phyloP scores from a whole-genome alignment of 1,139 yeast genomes.

The Yarrowia galli region DNA sequence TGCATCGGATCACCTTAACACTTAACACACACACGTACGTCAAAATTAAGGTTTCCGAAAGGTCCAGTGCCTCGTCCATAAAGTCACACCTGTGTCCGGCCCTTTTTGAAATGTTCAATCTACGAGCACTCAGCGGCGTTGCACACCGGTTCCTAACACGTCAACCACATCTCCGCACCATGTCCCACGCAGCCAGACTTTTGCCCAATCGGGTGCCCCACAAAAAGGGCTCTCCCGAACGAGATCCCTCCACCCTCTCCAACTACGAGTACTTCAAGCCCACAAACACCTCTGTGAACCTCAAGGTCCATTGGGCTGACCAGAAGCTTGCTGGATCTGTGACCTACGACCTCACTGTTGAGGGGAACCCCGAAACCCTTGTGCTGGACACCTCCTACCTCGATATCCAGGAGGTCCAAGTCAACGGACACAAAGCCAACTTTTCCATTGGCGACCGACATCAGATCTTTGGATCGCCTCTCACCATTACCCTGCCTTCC shows the following conservation, averaged over 20 bases:
- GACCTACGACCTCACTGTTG: conserved; percentile 54
- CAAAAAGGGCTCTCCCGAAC: conserved; percentile 43
- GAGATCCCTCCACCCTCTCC: conserved; percentile 78
- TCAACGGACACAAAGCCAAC: conserved; percentile 54
- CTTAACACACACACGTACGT: background rate
- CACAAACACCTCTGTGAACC: conserved; percentile 59
- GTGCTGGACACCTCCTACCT: conserved; percentile 75
- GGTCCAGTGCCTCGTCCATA: conserved; percentile 33
- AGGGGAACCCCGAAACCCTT: conserved; percentile 49
- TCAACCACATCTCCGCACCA: background rate
- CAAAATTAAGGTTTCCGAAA: conserved; percentile 2
- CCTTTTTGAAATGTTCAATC: conserved; percentile 5
- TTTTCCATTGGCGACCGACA: conserved; percentile 58
- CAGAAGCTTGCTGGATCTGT: conserved; percentile 65
- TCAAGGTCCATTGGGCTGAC: conserved; percentile 64
- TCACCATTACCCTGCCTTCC: conserved; percentile 53
- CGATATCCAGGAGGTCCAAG: conserved; percentile 56
- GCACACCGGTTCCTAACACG: background rate
- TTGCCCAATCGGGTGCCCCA: conserved; percentile 23
- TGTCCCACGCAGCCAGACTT: conserved; percentile 30
- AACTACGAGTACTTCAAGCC: conserved; percentile 67
- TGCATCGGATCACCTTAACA: conserved; percentile 3
- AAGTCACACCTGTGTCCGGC: background rate
- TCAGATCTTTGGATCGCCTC: conserved; percentile 74
- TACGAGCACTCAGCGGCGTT: conserved; percentile 21